Conservation (phyloP, 2,329 filamentous ascomycete species). For the Hirsutella rhossiliensis region DNA sequence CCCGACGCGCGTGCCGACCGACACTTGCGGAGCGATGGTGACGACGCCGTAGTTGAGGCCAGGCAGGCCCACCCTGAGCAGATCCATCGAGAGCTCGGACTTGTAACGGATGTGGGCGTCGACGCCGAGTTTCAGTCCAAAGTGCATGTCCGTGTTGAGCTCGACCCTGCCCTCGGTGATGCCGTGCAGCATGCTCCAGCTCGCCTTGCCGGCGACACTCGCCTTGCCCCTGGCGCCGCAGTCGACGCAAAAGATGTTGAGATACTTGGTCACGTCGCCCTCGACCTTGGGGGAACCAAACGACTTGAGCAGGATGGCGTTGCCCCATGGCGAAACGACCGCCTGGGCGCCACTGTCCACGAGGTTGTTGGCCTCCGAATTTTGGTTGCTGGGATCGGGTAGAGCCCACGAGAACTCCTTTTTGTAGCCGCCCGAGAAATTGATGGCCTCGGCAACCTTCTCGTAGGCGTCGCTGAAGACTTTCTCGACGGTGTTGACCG, state of each 20-base stretch:
- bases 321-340: conserved; percentile 15
- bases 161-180: conserved; percentile 14
- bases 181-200: conserved; percentile 12
- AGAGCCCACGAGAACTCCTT: conserved; percentile 8
- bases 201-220: conserved; percentile 13
- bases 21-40: conserved; percentile 12
- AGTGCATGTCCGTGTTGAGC: conserved; percentile 10
- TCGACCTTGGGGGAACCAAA: conserved; percentile 8
- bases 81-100: conserved; percentile 8
- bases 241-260: conserved; percentile 18
- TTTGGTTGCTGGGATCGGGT: conserved; percentile 4
- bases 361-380: conserved; percentile 2
- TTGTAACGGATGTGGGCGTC: conserved; percentile 12
- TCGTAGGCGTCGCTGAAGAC: background rate
- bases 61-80: conserved; percentile 13
- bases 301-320: conserved; percentile 15
- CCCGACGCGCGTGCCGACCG: conserved; percentile 9
- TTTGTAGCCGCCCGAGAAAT: conserved; percentile 7
- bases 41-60: conserved; percentile 13
- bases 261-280: conserved; percentile 5
- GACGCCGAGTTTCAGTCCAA: conserved; percentile 17
- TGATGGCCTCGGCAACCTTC: background rate
- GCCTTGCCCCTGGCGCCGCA: conserved; percentile 16
- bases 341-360: conserved; percentile 8
- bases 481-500: background rate